phyloP scores from a whole-genome alignment of 78 protist species.

The Tieghemostelium lacteum region DNA sequence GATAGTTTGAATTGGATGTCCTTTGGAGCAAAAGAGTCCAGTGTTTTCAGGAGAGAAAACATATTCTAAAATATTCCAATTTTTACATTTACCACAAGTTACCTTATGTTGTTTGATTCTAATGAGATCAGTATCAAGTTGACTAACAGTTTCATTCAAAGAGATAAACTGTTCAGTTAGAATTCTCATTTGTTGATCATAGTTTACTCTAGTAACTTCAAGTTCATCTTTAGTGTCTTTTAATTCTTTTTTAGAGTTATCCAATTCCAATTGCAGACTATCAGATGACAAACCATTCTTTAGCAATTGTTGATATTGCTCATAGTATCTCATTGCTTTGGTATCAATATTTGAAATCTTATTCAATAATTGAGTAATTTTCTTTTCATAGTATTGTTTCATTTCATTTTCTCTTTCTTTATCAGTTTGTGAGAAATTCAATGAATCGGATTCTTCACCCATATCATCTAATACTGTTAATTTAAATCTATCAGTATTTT shows the following conservation, averaged over 20 bases:
- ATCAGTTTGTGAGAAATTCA: slow-evolving; percentile 51
- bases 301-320: slow-evolving; percentile 31
- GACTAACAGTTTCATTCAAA: slow-evolving; percentile 42
- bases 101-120: slow-evolving; percentile 71
- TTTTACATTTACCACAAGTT: slow-evolving; percentile 64
- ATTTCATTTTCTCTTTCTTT: slow-evolving; percentile 79
- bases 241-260: slow-evolving; percentile 2
- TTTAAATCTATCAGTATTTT: slow-evolving; percentile 57
- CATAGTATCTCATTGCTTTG: slow-evolving; percentile 53
- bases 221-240: slow-evolving; percentile 61
- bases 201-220: slow-evolving; percentile 64
- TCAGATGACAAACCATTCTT: slow-evolving; percentile 54
- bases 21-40: slow-evolving; percentile 35
- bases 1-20: slow-evolving; percentile 68
- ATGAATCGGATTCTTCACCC: slow-evolving; percentile 54
- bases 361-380: slow-evolving; percentile 65
- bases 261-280: not conserved
- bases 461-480: slow-evolving; percentile 59
- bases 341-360: slow-evolving; percentile 78
- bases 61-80: slow-evolving; percentile 58
- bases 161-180: slow-evolving; percentile 65
- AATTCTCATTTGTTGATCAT: slow-evolving; percentile 62
- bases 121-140: slow-evolving; percentile 41
- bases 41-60: slow-evolving; percentile 51
- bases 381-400: slow-evolving; percentile 56